Evolutionary conservation across 495 filamentous ascomycete genomes (phyloP).

Genomic region (Alectoria sarmentosa): DNA sequence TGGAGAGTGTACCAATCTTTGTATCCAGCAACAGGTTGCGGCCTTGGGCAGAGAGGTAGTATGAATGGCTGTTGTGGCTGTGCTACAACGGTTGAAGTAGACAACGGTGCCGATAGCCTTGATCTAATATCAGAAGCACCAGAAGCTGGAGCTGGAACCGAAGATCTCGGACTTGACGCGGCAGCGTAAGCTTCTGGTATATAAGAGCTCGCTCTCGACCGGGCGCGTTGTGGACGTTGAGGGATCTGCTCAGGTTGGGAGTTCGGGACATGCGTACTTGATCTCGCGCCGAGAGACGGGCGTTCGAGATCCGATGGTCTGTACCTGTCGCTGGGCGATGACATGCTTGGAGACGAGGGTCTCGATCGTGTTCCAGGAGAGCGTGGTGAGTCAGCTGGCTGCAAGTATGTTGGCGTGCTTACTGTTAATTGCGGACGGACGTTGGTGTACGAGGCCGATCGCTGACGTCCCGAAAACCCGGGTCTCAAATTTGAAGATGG

Average conservation of each 20-base stretch:
- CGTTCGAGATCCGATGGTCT: slow-evolving; percentile 9
- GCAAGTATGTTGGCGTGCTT: slow-evolving; percentile 9
- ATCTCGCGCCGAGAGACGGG: not conserved
- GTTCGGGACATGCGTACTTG: not conserved
- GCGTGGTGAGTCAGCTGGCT: slow-evolving; percentile 4
- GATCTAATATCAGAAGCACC: slow-evolving; percentile 1
- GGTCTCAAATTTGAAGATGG: slow-evolving; percentile 8
- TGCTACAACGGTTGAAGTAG: slow-evolving; percentile 11
- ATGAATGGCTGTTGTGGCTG: slow-evolving; percentile 14
- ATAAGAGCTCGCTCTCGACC: slow-evolving; percentile 6
- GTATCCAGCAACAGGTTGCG: slow-evolving; percentile 40
- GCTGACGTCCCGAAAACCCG: slow-evolving; percentile 14
- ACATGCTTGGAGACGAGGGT: slow-evolving; percentile 15
- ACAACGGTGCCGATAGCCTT: slow-evolving; percentile 6
- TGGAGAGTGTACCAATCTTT: slow-evolving; percentile 63
- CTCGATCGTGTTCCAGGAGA: slow-evolving; percentile 5
- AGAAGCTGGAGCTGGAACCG: slow-evolving; percentile 4
- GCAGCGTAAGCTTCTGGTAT: slow-evolving; percentile 9
- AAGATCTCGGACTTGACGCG: slow-evolving; percentile 2
- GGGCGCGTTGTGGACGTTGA: not conserved
- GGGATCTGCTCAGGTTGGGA: not conserved
- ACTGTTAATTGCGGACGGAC: slow-evolving; percentile 19
- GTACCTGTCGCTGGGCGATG: slow-evolving; percentile 14
- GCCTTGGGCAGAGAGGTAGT: slow-evolving; percentile 50
- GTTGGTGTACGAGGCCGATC: slow-evolving; percentile 19